Evolutionary conservation across 345 rosid species (phyloP), one percentile per base, ranked within the genome.

Genomic region (Sisymbrium irio): DNA sequence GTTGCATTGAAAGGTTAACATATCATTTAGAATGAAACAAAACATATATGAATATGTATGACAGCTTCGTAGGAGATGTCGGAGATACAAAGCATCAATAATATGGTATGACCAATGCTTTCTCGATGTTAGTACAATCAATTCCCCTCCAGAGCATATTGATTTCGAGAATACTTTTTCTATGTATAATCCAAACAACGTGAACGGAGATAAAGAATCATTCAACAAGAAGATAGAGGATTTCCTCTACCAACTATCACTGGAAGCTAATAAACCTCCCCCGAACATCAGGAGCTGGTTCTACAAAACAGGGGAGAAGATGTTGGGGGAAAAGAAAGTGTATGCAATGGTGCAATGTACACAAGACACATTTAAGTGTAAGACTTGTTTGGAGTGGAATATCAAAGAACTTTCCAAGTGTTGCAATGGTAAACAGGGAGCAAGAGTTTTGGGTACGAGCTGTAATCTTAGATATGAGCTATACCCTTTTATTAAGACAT

Each of bases 221-320:
- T 85, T 83, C 70, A 79, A 82, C 19, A 8, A 30, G 14, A 73
- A 71, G 64, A 76, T 71, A 0, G 83, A 59, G 44, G 84, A 68
- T 6, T 9, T 82, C 68, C 54, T 85, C 60, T 67, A 62, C 35
- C 36, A 61, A 27, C 67, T 85, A 14, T 74, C 77, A 0, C 35
- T n/a, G 9, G 60, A 60, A 36, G 66, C 42, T 12, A 56, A 36
- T 56, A 15, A 8, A 20, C 79, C 62, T 5, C 0, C 0, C 0
- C 0, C 6, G 13, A 7, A 18, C 9, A 17, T 10, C 13, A 3
- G 3, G 27, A 3, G 3, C 12, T 47, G 18, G 5, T 5, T 4
- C n/a, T 58, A 35, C 6, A 28, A 28, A 4, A 5, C 56, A 36
- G 62, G 13, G 78, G 73, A 22, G 61, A 47, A 41, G 41, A 37